A percentile compares a stretch with the other conserved stretches of the same genome.
Conservation (phyloP, 2,329 filamentous ascomycete genomes). For the Colletotrichum sp. region DNA sequence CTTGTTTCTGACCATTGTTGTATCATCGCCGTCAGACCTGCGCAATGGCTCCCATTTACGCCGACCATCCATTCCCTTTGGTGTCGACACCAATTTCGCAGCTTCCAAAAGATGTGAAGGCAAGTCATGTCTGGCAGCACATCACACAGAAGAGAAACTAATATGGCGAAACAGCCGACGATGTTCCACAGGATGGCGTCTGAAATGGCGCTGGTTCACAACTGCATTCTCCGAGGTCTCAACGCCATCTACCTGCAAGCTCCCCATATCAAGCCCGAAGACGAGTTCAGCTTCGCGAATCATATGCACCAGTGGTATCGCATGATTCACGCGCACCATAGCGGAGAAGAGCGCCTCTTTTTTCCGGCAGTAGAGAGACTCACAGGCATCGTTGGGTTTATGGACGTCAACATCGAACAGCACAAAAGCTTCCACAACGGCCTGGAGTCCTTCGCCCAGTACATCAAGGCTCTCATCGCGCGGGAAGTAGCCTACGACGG, state of each 20-base stretch:
- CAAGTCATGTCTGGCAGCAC: neutral
- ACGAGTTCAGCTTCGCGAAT: conserved; percentile 35
- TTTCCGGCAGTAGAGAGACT: conserved; percentile 43
- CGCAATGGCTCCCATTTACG: neutral
- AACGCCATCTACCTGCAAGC: conserved; percentile 43
- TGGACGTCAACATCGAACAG: conserved; percentile 46
- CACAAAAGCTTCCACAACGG: conserved; percentile 42
- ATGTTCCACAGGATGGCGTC: neutral
- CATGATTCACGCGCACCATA: conserved; percentile 41
- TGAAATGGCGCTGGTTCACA: conserved; percentile 38
- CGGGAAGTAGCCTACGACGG: conserved; percentile 23
- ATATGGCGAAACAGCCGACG: neutral
- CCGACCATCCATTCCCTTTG: conserved; percentile 10
- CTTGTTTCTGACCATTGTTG: neutral
- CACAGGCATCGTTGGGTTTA: conserved; percentile 37
- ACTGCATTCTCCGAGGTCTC: conserved; percentile 38
- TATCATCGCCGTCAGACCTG: too few relatives aligned
- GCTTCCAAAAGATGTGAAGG: neutral
- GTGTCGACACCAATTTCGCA: neutral
- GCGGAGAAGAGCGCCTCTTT: conserved; percentile 38
- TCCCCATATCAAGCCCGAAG: conserved; percentile 35
- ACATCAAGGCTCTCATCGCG: conserved; percentile 27
- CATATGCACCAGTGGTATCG: conserved; percentile 36
- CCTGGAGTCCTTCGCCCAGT: conserved; percentile 30
- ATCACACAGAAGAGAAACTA: neutral